Evolutionary conservation across 495 filamentous ascomycete species (phyloP), one percentile per base, ranked within the genome.

Genomic region (Penicillium longicatenatum): DNA sequence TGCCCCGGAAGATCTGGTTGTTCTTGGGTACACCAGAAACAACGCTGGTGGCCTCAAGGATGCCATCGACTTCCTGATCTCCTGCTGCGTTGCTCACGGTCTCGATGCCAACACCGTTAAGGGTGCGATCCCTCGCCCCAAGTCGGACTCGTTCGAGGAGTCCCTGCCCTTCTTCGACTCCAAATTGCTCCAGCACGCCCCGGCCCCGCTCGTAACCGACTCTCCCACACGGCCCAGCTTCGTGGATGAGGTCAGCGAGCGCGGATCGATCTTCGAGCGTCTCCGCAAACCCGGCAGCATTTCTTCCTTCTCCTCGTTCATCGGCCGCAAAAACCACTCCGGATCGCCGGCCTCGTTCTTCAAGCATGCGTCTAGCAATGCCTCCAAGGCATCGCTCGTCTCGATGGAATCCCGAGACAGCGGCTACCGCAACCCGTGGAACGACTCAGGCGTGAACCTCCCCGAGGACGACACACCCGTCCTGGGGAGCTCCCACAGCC

Each of bases 141-240:
- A 98, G 78, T 97, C 94, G 5, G 94, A 99, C 73, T 96, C 94
- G 1, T 99, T 98, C 67, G 94, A 98, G 66, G 95, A 98, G 58
- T 93, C 91, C 41, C 82, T 97, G 30, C 93, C 91, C 24, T 97
- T 91, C 79, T 99, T 99, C 72, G 89, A 97, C 71, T 94, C 92
- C 0, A 97, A 97, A 75, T 77, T 99, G 31, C 81, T 99, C 33
- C 95, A 98, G 71, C 89, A 93, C 66, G 91, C 91, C 10, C 91
- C 91, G 29, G 84, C 86, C 30, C 86, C 88, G 1, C 79, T 93
- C 21, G 80, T 83, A 14, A 92, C 91, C 4, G 92, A 96, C 64
- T 94, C 92, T 29, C 92, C 92, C 3, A 95, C 91, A 16, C 84
- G 86, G 39, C 83, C 89, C 20, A 87, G 82, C 45, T 96, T 96